Evolutionary conservation across 164 flowering plant species (phyloP).

Genomic region (Piper betle): DNA sequence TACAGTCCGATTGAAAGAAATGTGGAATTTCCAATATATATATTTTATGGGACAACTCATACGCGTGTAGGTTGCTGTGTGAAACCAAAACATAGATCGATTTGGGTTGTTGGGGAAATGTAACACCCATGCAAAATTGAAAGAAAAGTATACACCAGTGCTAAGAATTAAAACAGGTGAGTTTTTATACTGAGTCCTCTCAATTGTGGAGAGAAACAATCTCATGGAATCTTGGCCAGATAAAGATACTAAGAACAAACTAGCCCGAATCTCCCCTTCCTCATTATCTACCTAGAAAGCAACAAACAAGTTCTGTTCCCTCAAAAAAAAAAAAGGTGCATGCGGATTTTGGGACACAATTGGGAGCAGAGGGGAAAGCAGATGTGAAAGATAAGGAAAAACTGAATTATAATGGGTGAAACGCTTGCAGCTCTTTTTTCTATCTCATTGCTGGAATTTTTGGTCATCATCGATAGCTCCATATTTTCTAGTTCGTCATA

Average conservation of each 20-base stretch:
- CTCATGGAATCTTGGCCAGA: background rate
- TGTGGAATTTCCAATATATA: background rate
- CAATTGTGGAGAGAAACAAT: background rate
- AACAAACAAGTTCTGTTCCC: conserved; percentile 6
- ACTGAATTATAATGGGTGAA: background rate
- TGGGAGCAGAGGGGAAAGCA: conserved; percentile 2
- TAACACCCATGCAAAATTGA: background rate
- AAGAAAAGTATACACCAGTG: background rate
- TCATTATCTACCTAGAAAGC: conserved; percentile 3
- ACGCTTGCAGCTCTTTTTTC: background rate
- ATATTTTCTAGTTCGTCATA: conserved; percentile 18
- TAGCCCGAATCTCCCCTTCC: background rate
- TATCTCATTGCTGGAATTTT: conserved; percentile 27
- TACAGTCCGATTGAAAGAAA: background rate
- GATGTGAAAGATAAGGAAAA: conserved; percentile 1
- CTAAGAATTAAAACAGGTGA: too few relatives aligned
- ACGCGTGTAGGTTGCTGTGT: too few relatives aligned
- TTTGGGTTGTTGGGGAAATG: background rate
- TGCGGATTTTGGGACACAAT: conserved; percentile 12
- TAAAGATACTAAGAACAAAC: conserved; percentile 2
- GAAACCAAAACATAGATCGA: background rate
- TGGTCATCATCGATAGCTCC: conserved; percentile 36
- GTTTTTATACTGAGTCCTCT: background rate
- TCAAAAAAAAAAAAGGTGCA: conserved; percentile 12
- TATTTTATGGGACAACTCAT: too few relatives aligned